Evolutionary conservation across 2,329 filamentous ascomycete genomes (phyloP), one percentile per base, ranked within the genome.

Genomic region (Calonectria honghensis): DNA sequence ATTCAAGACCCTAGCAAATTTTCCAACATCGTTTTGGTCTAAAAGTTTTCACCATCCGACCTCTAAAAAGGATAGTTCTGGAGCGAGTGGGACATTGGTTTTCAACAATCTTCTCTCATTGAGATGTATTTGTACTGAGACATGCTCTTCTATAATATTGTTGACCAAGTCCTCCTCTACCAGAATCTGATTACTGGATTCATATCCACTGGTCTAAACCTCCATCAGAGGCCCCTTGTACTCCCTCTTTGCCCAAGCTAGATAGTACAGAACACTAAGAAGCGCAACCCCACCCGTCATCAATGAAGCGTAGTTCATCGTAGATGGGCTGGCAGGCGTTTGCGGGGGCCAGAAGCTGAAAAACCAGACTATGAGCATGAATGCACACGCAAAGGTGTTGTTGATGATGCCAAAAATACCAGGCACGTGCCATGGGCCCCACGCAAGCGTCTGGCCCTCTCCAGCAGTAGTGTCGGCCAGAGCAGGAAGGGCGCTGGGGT

Each of bases 381-480:
- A 92, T 0, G 84, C 35, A 76, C 87, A 89, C 1, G 89, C 88
- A 75, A 90, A 89, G 0, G 84, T 80, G 65, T 92, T 92, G 81
- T 91, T 91, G 31, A 87, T 74, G 6, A 86, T 89, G 0, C 90
- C 90, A 1, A 90, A 78, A 3, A 86, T 78, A 7, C 89, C 89
- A 0, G 87, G 87, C 1, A 92, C 70, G 57, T 86, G 87, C 88
- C 89, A 92, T 0, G 90, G 89, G 0, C 90, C 90, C 90, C 90
- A 92, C 11, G 75, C 79, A 0, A 80, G 77, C 16, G 77, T 37
- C 35, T 76, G 65, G 0, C 75, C 79, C 2, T 80, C 74, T 0
- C 74, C 78, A 18, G 75, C 57, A 0, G 72, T 73, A 18, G 72
- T 71, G 51, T 77, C 74, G 13, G 76, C 76, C 41, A 77, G 45